These are phyloP conservation scores for Lecanoromycetidae sp. DNA, from an alignment of 2,329 filamentous ascomycete genomes.

Conservation along the genomic window DNA sequence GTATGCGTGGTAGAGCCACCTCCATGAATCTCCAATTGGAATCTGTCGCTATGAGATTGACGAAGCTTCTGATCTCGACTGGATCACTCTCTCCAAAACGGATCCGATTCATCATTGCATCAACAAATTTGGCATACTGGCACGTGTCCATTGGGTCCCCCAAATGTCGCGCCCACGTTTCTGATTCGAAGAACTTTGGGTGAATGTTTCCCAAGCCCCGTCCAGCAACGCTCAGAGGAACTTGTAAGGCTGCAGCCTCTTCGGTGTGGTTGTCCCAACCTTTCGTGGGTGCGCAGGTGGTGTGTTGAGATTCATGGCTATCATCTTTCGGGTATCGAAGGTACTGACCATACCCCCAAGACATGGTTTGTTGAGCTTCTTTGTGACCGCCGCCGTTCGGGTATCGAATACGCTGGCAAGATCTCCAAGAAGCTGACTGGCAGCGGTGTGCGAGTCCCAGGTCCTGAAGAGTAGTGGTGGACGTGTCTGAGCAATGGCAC, in stretches of 20 bases:
- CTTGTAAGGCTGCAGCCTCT: too few relatives aligned
- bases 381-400: not conserved
- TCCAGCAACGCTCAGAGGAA: not conserved
- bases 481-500: not conserved
- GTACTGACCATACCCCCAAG: too few relatives aligned
- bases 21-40: constrained; percentile 5
- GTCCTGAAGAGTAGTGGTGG: not conserved
- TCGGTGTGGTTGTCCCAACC: not conserved
- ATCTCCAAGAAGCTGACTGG: not conserved
- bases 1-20: constrained; percentile 5
- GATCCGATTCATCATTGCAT: constrained; percentile 8
- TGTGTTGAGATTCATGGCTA: too few relatives aligned
- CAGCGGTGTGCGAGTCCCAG: not conserved
- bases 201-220: constrained; percentile 5
- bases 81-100: constrained; percentile 3
- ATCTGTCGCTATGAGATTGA: constrained; percentile 5
- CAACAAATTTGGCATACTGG: constrained; percentile 6
- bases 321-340: too few relatives aligned
- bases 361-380: not conserved
- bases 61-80: constrained; percentile 3
- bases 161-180: constrained; percentile 2
- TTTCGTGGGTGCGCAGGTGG: too few relatives aligned
- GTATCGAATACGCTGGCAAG: not conserved
- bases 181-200: not conserved
- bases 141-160: not conserved